Percentiles rank a stretch among this genome's conserved stretches.
Conservation (phyloP, 441 rosid genomes). For the Pelargonium fulgidum region DNA sequence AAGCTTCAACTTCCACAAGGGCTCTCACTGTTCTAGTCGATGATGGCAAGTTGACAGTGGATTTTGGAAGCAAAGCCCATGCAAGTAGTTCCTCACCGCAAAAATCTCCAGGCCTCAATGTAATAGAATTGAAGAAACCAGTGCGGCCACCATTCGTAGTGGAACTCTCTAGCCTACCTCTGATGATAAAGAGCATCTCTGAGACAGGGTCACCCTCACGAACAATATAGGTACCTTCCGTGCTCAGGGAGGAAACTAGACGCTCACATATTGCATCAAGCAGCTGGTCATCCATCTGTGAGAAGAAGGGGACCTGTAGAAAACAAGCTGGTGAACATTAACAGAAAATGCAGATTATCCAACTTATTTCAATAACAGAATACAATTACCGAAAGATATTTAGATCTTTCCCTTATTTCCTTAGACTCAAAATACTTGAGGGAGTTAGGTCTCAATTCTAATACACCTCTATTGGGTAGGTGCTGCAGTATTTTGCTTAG, state of each 20-base stretch:
- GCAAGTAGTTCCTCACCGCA: constrained; percentile 89
- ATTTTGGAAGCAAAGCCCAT: constrained; percentile 85
- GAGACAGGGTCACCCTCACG: constrained; percentile 88
- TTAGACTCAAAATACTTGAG: not conserved
- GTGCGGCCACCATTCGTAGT: constrained; percentile 92
- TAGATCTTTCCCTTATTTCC: not conserved
- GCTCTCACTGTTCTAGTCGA: constrained; percentile 87
- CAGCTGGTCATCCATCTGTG: constrained; percentile 90
- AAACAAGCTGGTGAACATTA: not conserved
- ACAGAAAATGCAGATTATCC: not conserved
- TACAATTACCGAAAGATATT: not conserved
- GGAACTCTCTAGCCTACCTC: constrained; percentile 84
- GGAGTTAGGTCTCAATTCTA: not conserved
- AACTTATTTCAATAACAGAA: not conserved
- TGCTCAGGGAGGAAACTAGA: constrained; percentile 63
- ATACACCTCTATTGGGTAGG: not conserved
- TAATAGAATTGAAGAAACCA: constrained; percentile 78
- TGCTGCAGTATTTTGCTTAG: not conserved
- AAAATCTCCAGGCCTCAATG: constrained; percentile 73
- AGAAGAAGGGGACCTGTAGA: constrained; percentile 85
- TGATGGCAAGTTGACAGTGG: constrained; percentile 68
- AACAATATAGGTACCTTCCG: constrained; percentile 72
- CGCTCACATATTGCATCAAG: constrained; percentile 89
- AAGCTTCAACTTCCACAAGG: constrained; percentile 77
- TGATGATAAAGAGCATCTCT: constrained; percentile 76